Percentiles rank a stretch among this genome's conserved stretches.
These are phyloP conservation scores for Piromyces finnis DNA, from an alignment of 192 early-diverging fungal genomes.

Conservation along the genomic window DNA sequence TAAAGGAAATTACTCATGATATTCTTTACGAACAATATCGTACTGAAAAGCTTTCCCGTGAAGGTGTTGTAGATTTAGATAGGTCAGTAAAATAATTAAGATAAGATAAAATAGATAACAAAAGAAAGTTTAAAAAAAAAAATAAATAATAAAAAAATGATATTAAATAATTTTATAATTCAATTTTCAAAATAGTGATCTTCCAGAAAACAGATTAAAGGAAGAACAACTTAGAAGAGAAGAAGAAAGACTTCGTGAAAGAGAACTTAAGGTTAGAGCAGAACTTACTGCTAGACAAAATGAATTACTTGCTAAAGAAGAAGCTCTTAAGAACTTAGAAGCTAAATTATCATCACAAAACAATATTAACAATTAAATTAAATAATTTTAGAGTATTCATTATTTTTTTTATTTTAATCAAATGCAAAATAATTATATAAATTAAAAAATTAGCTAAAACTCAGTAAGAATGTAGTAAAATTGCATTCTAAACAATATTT, in stretches of 20 bases:
- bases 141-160: no score
- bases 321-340: background rate
- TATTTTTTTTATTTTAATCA: no score
- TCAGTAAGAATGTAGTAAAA: no score
- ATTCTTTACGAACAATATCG: conserved; percentile 41
- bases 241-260: background rate
- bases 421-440: no score
- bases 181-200: background rate
- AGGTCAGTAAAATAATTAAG: background rate
- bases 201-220: background rate
- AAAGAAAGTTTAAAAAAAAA: no score
- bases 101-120: no score
- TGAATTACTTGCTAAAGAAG: background rate
- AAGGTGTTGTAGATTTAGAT: conserved; percentile 4
- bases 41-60: conserved; percentile 23
- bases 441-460: no score
- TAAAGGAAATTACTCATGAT: conserved; percentile 49
- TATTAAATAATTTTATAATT: no score
- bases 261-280: background rate
- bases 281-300: background rate
- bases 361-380: background rate
- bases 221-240: background rate
- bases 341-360: background rate
- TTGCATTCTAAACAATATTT: no score
- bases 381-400: background rate